A percentile compares a stretch with the other conserved stretches of the same genome.
These are phyloP conservation scores for Xylaria scruposa DNA, from an alignment of 495 filamentous ascomycete genomes.

Conservation along the genomic window DNA sequence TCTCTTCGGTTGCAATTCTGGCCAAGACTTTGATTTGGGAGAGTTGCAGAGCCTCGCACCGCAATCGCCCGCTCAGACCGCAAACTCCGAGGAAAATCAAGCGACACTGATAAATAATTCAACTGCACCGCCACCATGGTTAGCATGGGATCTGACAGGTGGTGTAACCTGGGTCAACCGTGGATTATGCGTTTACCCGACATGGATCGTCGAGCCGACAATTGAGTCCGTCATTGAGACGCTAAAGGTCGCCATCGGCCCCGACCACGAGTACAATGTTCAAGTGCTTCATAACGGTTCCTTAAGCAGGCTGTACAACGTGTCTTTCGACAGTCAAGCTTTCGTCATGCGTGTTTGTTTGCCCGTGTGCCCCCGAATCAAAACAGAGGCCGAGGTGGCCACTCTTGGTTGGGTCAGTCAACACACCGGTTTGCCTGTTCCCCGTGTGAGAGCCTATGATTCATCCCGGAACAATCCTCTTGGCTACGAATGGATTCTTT, in stretches of 20 bases:
- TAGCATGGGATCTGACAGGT: slow-evolving; percentile 11
- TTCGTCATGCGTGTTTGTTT: slow-evolving; percentile 59
- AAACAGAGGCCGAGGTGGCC: slow-evolving; percentile 62
- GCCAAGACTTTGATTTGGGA: not conserved
- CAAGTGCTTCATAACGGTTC: slow-evolving; percentile 33
- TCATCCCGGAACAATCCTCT: slow-evolving; percentile 53
- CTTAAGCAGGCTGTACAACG: slow-evolving; percentile 47
- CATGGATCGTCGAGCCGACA: slow-evolving; percentile 34
- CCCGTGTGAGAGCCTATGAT: slow-evolving; percentile 57
- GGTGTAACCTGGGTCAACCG: slow-evolving; percentile 31
- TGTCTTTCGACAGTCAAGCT: slow-evolving; percentile 34
- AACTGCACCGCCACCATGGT: not conserved
- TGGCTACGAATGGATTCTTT: slow-evolving; percentile 67
- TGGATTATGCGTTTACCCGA: slow-evolving; percentile 16
- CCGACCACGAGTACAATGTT: slow-evolving; percentile 25
- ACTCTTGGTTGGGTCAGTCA: slow-evolving; percentile 56
- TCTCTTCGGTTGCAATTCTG: slow-evolving; percentile 25
- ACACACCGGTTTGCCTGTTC: slow-evolving; percentile 59
- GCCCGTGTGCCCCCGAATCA: slow-evolving; percentile 60
- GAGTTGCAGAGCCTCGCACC: not conserved
- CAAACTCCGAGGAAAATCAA: not conserved
- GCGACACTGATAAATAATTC: not conserved
- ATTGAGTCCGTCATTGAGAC: slow-evolving; percentile 31
- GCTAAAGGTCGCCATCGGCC: slow-evolving; percentile 23
- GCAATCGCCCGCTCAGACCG: not conserved